Percentiles rank a stretch among this genome's conserved stretches.
These are phyloP conservation scores for Salvia rosmarinus DNA, from an alignment of 257 asterid genomes.

Conservation along the genomic window DNA sequence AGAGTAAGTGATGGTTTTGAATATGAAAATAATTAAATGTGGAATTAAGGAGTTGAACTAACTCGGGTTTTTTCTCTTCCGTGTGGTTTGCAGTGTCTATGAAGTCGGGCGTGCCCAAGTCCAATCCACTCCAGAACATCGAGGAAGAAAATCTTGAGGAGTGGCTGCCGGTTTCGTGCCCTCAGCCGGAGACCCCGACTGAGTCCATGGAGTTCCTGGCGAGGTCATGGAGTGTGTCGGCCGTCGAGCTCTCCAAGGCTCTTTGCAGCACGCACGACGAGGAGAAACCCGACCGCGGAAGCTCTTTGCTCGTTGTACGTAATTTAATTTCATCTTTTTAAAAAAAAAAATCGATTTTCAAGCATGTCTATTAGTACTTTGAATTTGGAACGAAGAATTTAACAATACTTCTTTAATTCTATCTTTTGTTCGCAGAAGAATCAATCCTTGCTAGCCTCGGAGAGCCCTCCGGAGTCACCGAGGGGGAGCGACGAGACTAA, in stretches of 20 bases:
- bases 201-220: conserved; percentile 95
- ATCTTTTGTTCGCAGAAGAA: too few relatives aligned
- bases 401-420: neutral
- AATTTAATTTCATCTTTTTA: neutral
- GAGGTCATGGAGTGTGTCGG: conserved; percentile 83
- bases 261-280: conserved; percentile 48
- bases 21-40: neutral
- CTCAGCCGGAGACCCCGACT: conserved; percentile 82
- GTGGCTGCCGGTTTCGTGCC: conserved; percentile 58
- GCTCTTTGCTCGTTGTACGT: conserved; percentile 38
- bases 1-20: conserved; percentile 32
- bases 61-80: neutral
- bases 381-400: neutral
- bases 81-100: conserved; percentile 39
- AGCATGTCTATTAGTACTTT: too few relatives aligned
- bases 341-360: too few relatives aligned
- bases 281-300: conserved; percentile 32
- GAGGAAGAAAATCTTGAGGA: conserved; percentile 56
- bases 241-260: conserved; percentile 76
- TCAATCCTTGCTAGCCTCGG: conserved; percentile 45
- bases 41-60: neutral
- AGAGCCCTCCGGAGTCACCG: conserved; percentile 68
- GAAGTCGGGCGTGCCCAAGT: conserved; percentile 38
- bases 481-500: conserved; percentile 67
- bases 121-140: conserved; percentile 62